These are phyloP conservation scores for Cadophora luteo-olivacea DNA, from an alignment of 2,329 filamentous ascomycete species.

Conservation along the genomic window DNA sequence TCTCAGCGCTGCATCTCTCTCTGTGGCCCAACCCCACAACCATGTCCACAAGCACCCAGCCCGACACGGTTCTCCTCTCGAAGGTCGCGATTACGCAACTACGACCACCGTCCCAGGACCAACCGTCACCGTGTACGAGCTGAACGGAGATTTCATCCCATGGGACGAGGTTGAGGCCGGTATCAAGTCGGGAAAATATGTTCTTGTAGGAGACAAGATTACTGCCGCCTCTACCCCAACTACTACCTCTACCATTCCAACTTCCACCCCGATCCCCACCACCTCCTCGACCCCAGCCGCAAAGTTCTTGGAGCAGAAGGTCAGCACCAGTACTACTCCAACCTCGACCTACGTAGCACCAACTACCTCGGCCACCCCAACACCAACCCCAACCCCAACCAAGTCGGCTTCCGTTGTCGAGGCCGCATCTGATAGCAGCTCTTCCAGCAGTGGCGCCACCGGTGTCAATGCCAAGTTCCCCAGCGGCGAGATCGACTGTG, in stretches of 20 bases:
- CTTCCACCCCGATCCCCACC: conserved; percentile 38
- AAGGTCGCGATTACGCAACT: conserved; percentile 50
- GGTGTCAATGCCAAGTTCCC: conserved; percentile 76
- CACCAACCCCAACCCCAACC: conserved; percentile 17
- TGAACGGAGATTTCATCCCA: conserved; percentile 67
- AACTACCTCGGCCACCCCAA: conserved; percentile 45
- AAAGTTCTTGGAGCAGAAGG: conserved; percentile 29
- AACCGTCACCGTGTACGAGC: conserved; percentile 73
- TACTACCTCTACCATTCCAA: conserved; percentile 39
- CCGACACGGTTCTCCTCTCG: conserved; percentile 57
- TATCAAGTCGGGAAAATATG: conserved; percentile 73
- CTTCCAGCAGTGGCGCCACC: conserved; percentile 42
- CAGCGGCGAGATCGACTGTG: conserved; percentile 74
- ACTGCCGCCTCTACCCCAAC: conserved; percentile 52
- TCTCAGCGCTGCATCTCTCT: conserved; percentile 51
- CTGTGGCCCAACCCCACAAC: conserved; percentile 63
- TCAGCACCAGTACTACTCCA: conserved; percentile 40
- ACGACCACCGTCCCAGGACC: conserved; percentile 59
- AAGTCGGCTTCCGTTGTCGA: conserved; percentile 34
- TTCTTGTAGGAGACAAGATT: conserved; percentile 62
- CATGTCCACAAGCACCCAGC: conserved; percentile 66
- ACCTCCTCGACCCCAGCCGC: conserved; percentile 39
- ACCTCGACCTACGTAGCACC: conserved; percentile 46
- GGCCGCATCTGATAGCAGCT: conserved; percentile 39
- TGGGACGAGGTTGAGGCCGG: conserved; percentile 72